Percentiles rank a stretch among this genome's conserved stretches.
Conservation (phyloP, 805 yeast species). For the Candida morakotiae region DNA sequence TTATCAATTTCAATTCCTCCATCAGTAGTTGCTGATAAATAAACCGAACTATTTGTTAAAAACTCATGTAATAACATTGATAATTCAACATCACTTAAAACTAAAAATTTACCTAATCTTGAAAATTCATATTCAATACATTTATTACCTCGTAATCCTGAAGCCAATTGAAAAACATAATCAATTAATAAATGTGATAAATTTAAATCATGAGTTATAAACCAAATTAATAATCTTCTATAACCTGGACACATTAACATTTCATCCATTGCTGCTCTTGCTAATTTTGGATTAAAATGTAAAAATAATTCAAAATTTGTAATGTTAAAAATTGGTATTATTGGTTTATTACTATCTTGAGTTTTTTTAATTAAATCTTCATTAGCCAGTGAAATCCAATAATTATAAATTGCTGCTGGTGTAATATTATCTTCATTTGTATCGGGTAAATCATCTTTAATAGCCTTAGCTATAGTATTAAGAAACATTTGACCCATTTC, state of each 20-base stretch:
- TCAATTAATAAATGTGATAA: constrained; percentile 53
- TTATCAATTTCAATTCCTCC: constrained; percentile 29
- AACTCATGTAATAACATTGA: constrained; percentile 71
- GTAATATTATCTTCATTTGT: constrained; percentile 22
- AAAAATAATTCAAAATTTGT: constrained; percentile 50
- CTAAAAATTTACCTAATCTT: constrained; percentile 48
- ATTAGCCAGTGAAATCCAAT: constrained; percentile 35
- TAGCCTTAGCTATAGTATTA: constrained; percentile 51
- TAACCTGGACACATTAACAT: constrained; percentile 65
- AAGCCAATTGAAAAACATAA: constrained; percentile 58
- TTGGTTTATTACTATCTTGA: constrained; percentile 21
- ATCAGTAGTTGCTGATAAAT: constrained; percentile 26
- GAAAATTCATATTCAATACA: constrained; percentile 41
- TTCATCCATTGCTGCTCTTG: constrained; percentile 61
- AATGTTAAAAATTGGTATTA: constrained; percentile 27
- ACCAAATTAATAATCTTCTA: constrained; percentile 64
- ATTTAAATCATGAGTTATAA: constrained; percentile 54
- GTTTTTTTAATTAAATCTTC: constrained; percentile 20
- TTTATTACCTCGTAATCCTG: constrained; percentile 51
- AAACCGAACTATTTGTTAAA: constrained; percentile 45
- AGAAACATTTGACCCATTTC: constrained; percentile 38
- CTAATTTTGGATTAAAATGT: constrained; percentile 47
- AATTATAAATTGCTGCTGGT: constrained; percentile 49
- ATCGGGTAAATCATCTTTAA: constrained; percentile 20
- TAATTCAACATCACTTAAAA: constrained; percentile 54